Conservation (phyloP, 2,329 filamentous ascomycete genomes). For the Xylariaceae sp. region DNA sequence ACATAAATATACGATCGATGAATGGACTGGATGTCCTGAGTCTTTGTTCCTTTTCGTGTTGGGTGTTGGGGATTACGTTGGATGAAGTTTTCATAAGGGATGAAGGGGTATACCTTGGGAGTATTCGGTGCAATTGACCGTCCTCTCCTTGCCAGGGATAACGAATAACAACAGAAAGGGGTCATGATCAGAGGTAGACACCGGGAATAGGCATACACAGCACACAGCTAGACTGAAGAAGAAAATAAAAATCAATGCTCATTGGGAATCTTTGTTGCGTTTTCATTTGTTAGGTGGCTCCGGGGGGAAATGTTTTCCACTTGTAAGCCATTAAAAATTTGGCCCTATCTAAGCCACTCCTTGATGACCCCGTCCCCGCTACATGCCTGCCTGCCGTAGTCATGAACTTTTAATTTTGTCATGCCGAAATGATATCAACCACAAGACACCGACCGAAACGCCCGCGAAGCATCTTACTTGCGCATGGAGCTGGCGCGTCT, state of each 20-base stretch:
- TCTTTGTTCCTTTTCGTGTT: conserved; percentile 1
- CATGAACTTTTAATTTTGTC: conserved; percentile 23
- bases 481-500: conserved; percentile 91
- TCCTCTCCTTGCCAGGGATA: not conserved
- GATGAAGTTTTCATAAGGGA: not conserved
- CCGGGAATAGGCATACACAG: too few species aligned
- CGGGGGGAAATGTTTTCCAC: conserved; percentile 25
- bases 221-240: not conserved
- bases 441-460: conserved; percentile 35
- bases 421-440: conserved; percentile 35
- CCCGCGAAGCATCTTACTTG: conserved; percentile 58
- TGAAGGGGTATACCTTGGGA: too few species aligned
- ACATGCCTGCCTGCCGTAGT: conserved; percentile 22
- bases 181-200: not conserved
- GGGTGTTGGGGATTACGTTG: not conserved
- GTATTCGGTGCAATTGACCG: too few species aligned
- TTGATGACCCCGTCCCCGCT: conserved; percentile 20
- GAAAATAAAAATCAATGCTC: not conserved
- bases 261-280: conserved; percentile 29
- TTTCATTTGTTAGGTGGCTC: conserved; percentile 27
- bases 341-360: conserved; percentile 29
- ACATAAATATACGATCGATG: conserved; percentile 1
- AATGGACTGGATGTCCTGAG: not conserved
- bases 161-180: not conserved
- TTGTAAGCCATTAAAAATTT: conserved; percentile 19